Conservation (phyloP, 139 green algal genomes). For the Chlorella sp. region DNA sequence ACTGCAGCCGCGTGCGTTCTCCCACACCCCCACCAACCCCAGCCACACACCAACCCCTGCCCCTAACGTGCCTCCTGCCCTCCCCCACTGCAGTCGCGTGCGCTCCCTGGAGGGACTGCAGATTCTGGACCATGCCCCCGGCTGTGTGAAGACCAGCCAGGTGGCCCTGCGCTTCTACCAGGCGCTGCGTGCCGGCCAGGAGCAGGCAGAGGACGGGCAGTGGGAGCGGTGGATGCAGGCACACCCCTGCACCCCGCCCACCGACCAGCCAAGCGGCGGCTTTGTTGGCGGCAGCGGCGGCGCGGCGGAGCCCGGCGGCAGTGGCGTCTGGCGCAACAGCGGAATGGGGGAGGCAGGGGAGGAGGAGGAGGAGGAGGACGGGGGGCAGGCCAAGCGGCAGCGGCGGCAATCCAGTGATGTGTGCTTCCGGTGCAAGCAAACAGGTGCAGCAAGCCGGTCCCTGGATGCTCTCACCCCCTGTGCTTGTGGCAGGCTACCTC, state of each 20-base stretch:
- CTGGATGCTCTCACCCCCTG: too few relatives aligned
- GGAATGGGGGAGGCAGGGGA: neutral
- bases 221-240: conserved; percentile 37
- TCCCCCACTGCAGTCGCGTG: conserved; percentile 35
- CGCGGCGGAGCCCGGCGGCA: neutral
- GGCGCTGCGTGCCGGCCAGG: conserved; percentile 34
- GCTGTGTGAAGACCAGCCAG: conserved; percentile 48
- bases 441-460: neutral
- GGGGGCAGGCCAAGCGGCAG: neutral
- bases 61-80: too few relatives aligned
- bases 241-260: conserved; percentile 7
- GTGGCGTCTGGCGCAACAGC: neutral
- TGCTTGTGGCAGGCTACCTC: neutral
- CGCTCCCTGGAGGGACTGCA: conserved; percentile 66
- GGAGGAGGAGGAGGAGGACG: neutral
- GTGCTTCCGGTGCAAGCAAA: conserved; percentile 16
- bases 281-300: neutral
- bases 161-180: conserved; percentile 46
- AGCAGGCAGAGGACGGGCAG: conserved; percentile 34
- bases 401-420: neutral
- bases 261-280: neutral
- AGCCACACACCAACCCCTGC: neutral
- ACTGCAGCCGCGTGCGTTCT: neutral
- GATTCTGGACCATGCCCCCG: conserved; percentile 50
- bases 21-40: neutral